Evolutionary conservation across 345 rosid genomes (phyloP), one percentile per base, ranked within the genome.

Genomic region (Clausena lansium): DNA sequence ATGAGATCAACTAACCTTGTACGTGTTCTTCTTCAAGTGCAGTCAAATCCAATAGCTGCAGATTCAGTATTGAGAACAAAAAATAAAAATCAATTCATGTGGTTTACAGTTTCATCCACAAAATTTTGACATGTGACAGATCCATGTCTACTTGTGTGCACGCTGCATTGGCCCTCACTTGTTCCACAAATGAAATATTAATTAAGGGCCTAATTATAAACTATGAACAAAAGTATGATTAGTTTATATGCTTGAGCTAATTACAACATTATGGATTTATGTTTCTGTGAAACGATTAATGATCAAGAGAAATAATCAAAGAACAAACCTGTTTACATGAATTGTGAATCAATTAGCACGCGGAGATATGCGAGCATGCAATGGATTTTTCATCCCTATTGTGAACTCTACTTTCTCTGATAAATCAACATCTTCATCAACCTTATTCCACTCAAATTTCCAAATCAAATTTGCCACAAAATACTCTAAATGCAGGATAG

Each of bases 381-480:
- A 62, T 4, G 82, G 70, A 60, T 59, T 64, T 63, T 74, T 79
- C 78, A 74, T 74, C 9, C 30, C 69, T 9, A 59, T 64, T 30
- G 78, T 79, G 38, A 80, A 68, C 76, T 38, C 76, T 24, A 4
- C 15, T 55, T 75, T 62, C 52, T 75, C 82, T 7, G 79, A 58
- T 64, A 81, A 72, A 61, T 81, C 83, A 55, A 81, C 61, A 28
- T 76, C 69, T 19, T 70, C 33, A 5, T 67, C 76, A 22, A 38
- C 77, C 19, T 68, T 75, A 27, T 11, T 54, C 83, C 83, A 80
- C 47, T 76, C 73, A 66, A 80, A 76, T 15, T 63, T 30, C 68
- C 69, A 70, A 10, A 76, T 58, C 77, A 80, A 38, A 76, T 80
- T 80, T 5, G 76, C 80, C 67, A 80, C 83, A 57, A 70, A 71